Evolutionary conservation across 2,329 filamentous ascomycete genomes (phyloP), one percentile per base, ranked within the genome.

Genomic region (Microsporum audouinii): DNA sequence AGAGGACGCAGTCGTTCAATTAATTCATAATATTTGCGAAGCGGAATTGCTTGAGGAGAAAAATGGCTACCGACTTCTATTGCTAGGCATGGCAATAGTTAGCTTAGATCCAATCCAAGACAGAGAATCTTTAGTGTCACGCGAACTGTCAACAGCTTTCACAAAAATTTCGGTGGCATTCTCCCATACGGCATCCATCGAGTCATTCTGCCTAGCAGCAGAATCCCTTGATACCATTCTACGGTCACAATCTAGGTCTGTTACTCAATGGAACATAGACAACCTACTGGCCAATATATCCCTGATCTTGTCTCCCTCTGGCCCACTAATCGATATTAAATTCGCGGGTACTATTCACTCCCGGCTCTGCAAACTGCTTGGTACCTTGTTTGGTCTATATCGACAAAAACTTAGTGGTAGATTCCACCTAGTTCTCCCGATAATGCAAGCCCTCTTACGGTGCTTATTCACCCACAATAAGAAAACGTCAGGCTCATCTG

Each of bases 331-430:
- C 62, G 64, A 66, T 36, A 63, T 67, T 3, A 64, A 70, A 38
- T 72, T 68, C 57, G 69, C 74, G 5, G 68, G 75, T 1, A 70
- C 74, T 1, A 74, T 85, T 53, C 85, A 78, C 71, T 73, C 76
- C 3, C 79, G 80, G 47, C 71, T 85, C 7, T 85, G 82, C 68
- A 73, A 78, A 39, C 73, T 84, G 7, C 72, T 80, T 60, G 79
- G 78, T 6, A 71, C 78, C 0, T 70, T 85, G 5, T 71, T 87
- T 5, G 74, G 79, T n/a, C 75, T 84, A 10, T 80, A 85, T 66
- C 79, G 83, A 27, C 74, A 79, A 14, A 81, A 82, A 47, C 73
- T 86, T 7, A 80, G 81, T 39, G 83, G 83, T 5, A 81, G 84
- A 29, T 82, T 82, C 71, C 83, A 86, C 66, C 73, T 86, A 8